Evolutionary conservation across 2,329 filamentous ascomycete species (phyloP).

Genomic region (Ophiostoma montium): DNA sequence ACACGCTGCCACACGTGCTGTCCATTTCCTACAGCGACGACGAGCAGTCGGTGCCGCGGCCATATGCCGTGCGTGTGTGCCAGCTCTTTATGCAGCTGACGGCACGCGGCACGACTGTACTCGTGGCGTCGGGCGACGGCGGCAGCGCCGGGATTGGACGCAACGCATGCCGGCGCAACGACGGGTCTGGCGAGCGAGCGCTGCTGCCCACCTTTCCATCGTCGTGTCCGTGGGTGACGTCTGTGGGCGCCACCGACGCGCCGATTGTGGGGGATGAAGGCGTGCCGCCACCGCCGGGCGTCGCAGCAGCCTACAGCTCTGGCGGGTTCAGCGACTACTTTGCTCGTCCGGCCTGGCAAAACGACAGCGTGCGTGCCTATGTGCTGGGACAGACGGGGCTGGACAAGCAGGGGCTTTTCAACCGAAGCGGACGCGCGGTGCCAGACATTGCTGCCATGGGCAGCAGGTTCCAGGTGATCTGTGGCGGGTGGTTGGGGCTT

Average conservation of each 20-base stretch:
- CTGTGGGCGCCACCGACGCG: conserved; percentile 42
- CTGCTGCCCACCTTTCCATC: conserved; percentile 51
- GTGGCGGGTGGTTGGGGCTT: conserved; percentile 16
- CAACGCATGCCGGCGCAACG: conserved; percentile 43
- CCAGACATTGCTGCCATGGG: conserved; percentile 42
- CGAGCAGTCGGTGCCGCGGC: conserved; percentile 36
- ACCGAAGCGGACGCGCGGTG: conserved; percentile 30
- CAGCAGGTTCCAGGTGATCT: conserved; percentile 35
- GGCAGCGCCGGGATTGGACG: conserved; percentile 29
- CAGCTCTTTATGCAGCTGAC: conserved; percentile 38
- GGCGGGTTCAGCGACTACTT: conserved; percentile 42
- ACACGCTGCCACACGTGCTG: conserved; percentile 38
- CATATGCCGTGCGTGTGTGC: conserved; percentile 39
- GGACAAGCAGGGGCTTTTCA: conserved; percentile 24
- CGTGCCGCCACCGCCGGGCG: conserved; percentile 14
- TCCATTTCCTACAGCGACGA: conserved; percentile 45
- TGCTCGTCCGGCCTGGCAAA: conserved; percentile 30
- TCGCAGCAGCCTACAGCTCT: conserved; percentile 28
- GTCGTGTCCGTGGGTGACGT: conserved; percentile 54
- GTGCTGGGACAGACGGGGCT: conserved; percentile 20
- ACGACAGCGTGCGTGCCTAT: conserved; percentile 26
- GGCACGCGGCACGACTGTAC: conserved; percentile 35
- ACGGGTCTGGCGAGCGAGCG: conserved; percentile 38
- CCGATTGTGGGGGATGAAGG: conserved; percentile 5
- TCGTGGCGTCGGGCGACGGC: conserved; percentile 38